These are phyloP conservation scores for Metschnikowia cubensis DNA, from an alignment of 805 yeast species.

Conservation along the genomic window DNA sequence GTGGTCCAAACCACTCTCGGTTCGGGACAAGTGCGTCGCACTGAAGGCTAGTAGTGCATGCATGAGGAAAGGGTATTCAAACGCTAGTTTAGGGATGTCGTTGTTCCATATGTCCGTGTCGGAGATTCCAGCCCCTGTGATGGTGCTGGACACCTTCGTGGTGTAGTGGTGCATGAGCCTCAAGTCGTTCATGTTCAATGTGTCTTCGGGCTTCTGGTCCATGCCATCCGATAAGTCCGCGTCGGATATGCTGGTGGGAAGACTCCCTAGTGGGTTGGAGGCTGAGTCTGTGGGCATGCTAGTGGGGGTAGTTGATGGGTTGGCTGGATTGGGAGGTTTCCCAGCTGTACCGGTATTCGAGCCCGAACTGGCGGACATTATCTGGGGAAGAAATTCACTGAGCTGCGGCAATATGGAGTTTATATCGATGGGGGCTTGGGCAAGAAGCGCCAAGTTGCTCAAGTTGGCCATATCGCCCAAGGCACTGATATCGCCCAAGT, in stretches of 20 bases:
- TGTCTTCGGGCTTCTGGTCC: background rate
- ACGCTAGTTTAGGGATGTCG: conserved; percentile 85
- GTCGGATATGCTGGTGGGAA: background rate
- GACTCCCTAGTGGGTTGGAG: background rate
- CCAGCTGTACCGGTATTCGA: background rate
- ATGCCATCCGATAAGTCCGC: background rate
- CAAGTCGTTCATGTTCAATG: conserved; percentile 68
- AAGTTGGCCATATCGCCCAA: conserved; percentile 38
- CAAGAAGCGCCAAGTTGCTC: conserved; percentile 39
- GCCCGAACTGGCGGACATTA: background rate
- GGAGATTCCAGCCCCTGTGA: conserved; percentile 86
- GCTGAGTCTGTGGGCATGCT: background rate
- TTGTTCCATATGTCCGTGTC: conserved; percentile 82
- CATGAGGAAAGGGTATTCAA: conserved; percentile 85
- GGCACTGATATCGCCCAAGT: conserved; percentile 31
- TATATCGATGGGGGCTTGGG: conserved; percentile 40
- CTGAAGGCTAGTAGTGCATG: conserved; percentile 87
- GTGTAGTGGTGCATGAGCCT: conserved; percentile 85
- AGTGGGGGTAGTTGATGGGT: background rate
- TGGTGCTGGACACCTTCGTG: conserved; percentile 77
- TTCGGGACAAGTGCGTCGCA: conserved; percentile 84
- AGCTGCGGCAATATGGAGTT: conserved; percentile 29
- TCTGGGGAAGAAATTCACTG: background rate
- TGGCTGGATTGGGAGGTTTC: background rate
- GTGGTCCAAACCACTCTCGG: conserved; percentile 70